Conservation (phyloP, 345 rosid genomes). For the Boechera divaricarpa region DNA sequence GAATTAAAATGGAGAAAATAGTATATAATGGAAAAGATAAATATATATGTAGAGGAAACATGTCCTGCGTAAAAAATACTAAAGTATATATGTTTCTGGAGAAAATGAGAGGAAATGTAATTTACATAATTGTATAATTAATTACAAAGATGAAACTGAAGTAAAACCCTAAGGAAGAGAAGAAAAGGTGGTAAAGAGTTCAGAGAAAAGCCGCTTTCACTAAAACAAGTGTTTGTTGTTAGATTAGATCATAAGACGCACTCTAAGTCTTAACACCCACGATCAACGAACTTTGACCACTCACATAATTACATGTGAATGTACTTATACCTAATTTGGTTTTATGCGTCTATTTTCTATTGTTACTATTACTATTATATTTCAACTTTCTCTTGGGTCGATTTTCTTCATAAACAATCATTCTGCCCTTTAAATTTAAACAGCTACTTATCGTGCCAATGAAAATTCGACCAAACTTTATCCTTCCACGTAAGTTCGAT, state of each 20-base stretch:
- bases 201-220: conserved; percentile 37
- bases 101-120: conserved; percentile 18
- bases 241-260: conserved; percentile 32
- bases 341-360: conserved; percentile 24
- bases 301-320: conserved; percentile 32
- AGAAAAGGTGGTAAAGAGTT: conserved; percentile 13
- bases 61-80: conserved; percentile 18
- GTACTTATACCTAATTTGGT: conserved; percentile 23
- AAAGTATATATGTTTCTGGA: background rate
- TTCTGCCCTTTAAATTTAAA: conserved; percentile 31
- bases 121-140: conserved; percentile 1
- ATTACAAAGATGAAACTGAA: conserved; percentile 36
- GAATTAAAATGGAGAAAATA: too few species aligned
- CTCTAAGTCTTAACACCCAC: conserved; percentile 40
- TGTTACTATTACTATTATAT: conserved; percentile 20
- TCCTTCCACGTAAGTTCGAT: conserved; percentile 24
- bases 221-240: conserved; percentile 34
- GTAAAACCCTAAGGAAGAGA: conserved; percentile 47
- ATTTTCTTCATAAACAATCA: conserved; percentile 41
- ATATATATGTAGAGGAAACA: background rate
- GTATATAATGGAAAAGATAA: too few species aligned
- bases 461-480: conserved; percentile 31
- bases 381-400: conserved; percentile 23
- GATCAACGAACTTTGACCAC: conserved; percentile 49
- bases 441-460: conserved; percentile 23